Conservation (phyloP, 1,284 basidiomycete genomes). For the Boletellus deceptivus region DNA sequence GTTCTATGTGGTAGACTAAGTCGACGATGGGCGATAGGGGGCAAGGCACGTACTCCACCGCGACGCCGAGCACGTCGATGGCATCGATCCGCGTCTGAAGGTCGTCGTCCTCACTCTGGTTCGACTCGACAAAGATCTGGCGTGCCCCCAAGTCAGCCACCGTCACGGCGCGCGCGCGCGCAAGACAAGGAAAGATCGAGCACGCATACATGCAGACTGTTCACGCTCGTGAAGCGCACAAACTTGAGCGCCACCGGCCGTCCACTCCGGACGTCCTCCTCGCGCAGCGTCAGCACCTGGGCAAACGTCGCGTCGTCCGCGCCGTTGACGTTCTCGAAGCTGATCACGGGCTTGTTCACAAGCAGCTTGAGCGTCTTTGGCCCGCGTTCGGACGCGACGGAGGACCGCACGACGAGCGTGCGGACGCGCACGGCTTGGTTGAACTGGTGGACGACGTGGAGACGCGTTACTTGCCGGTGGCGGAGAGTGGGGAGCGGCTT, state of each 20-base stretch:
- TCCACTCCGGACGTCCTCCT: slow-evolving; percentile 54
- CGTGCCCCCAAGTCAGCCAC: not conserved
- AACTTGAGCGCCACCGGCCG: slow-evolving; percentile 62
- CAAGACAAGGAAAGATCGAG: not conserved
- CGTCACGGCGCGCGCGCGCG: not conserved
- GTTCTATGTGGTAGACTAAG: slow-evolving; percentile 37
- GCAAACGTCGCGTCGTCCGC: slow-evolving; percentile 48
- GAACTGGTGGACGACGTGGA: slow-evolving; percentile 50
- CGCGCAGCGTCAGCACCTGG: slow-evolving; percentile 53
- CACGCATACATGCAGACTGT: slow-evolving; percentile 61
- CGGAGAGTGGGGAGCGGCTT: slow-evolving; percentile 23
- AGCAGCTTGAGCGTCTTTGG: slow-evolving; percentile 69
- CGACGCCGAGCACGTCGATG: slow-evolving; percentile 69
- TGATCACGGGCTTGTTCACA: slow-evolving; percentile 63
- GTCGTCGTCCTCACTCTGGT: slow-evolving; percentile 71
- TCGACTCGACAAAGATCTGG: slow-evolving; percentile 76
- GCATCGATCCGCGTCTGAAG: slow-evolving; percentile 67
- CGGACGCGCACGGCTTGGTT: slow-evolving; percentile 77
- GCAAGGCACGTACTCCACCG: slow-evolving; percentile 51
- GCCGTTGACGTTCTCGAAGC: slow-evolving; percentile 66
- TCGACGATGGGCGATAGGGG: not conserved
- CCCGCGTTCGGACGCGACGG: slow-evolving; percentile 48
- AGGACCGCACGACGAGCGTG: slow-evolving; percentile 62
- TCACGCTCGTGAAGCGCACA: slow-evolving; percentile 80
- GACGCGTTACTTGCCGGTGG: too few species aligned